These are phyloP conservation scores for Ascochyta pisi DNA, from an alignment of 2,329 filamentous ascomycete species.

Conservation along the genomic window DNA sequence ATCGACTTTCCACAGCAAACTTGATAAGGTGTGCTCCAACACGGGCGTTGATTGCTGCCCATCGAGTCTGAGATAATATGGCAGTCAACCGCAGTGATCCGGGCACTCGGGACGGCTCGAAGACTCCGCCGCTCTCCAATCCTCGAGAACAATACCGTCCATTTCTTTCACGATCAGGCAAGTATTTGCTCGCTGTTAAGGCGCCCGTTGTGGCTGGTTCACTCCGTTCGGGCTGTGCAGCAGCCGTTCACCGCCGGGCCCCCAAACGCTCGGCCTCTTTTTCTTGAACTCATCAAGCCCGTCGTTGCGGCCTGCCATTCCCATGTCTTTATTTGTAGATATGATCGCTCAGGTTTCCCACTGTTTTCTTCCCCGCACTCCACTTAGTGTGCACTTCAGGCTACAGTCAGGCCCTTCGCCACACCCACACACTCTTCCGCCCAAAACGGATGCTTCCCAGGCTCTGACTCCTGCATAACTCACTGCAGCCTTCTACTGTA, in stretches of 20 bases:
- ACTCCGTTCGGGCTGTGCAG: slow-evolving; percentile 40
- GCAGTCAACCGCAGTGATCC: slow-evolving; percentile 5
- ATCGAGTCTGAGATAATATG: slow-evolving; percentile 29
- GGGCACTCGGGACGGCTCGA: slow-evolving; percentile 1
- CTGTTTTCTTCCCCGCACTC: neutral
- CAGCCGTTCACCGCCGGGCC: slow-evolving; percentile 36
- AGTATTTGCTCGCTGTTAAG: slow-evolving; percentile 4
- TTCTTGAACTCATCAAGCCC: slow-evolving; percentile 32
- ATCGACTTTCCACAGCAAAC: neutral
- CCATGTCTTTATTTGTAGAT: slow-evolving; percentile 18
- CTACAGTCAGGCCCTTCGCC: slow-evolving; percentile 38
- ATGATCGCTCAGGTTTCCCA: slow-evolving; percentile 4
- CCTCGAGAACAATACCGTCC: neutral
- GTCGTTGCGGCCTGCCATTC: slow-evolving; percentile 33
- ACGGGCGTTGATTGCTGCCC: slow-evolving; percentile 34
- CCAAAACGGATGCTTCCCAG: slow-evolving; percentile 33
- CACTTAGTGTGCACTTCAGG: slow-evolving; percentile 29
- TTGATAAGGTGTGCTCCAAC: slow-evolving; percentile 20
- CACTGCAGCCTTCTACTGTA: slow-evolving; percentile 36
- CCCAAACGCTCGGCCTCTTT: slow-evolving; percentile 29
- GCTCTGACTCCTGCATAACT: slow-evolving; percentile 30
- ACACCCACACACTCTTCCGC: slow-evolving; percentile 34
- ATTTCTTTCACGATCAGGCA: slow-evolving; percentile 9
- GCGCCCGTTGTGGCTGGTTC: slow-evolving; percentile 15
- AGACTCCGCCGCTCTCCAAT: neutral